A percentile compares a stretch with the other conserved stretches of the same genome.
phyloP scores from a whole-genome alignment of 495 filamentous ascomycete genomes.

The Halenospora varia region DNA sequence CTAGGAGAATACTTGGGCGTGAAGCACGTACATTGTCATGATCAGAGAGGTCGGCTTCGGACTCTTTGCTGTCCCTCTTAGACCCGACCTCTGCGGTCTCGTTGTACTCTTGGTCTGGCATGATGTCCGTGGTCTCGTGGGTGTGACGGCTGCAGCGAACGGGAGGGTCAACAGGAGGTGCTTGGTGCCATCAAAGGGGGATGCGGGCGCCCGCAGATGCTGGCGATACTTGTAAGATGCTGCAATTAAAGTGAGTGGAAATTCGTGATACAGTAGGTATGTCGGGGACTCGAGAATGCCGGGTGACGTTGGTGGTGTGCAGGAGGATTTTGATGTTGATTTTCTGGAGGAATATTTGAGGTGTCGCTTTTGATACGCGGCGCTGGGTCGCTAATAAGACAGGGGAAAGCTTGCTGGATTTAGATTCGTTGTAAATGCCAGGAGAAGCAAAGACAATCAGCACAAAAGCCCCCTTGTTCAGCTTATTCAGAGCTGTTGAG shows the following conservation, averaged over 20 bases:
- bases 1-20: too few species aligned
- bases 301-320: not conserved
- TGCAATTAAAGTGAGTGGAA: not conserved
- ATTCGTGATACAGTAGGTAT: not conserved
- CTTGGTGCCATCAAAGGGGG: slow-evolving; percentile 19
- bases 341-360: not conserved
- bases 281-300: not conserved
- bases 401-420: not conserved
- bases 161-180: slow-evolving; percentile 10
- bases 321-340: not conserved
- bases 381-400: not conserved
- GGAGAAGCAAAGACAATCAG: not conserved
- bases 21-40: slow-evolving; percentile 24
- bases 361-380: not conserved
- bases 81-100: slow-evolving; percentile 3
- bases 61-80: slow-evolving; percentile 4
- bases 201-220: slow-evolving; percentile 8
- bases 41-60: slow-evolving; percentile 15
- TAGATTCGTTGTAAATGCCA: not conserved
- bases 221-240: not conserved
- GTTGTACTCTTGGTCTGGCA: slow-evolving; percentile 20
- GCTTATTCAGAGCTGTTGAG: not conserved
- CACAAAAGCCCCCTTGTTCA: not conserved
- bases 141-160: not conserved
- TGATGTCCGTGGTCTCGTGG: not conserved